These are phyloP conservation scores for Euphorbia schlechtendalii DNA, from an alignment of 441 rosid species.

Conservation along the genomic window DNA sequence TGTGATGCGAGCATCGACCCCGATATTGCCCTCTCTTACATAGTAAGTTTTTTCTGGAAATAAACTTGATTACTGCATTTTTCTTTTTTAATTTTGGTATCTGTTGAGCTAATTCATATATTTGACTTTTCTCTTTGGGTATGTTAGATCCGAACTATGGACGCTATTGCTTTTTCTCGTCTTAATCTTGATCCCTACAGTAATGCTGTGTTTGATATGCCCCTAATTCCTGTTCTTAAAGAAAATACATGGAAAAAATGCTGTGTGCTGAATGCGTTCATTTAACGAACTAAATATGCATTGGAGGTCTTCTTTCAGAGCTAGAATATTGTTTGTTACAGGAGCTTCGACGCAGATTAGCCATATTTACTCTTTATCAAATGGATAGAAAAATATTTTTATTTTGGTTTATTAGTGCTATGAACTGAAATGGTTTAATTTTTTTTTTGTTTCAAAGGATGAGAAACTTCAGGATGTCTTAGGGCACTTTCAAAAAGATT, in stretches of 20 bases:
- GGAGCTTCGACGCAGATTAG: constrained; percentile 6
- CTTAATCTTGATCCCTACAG: constrained; percentile 16
- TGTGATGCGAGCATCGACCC: constrained; percentile 51
- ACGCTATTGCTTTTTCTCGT: constrained; percentile 15
- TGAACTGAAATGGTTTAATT: constrained; percentile 8
- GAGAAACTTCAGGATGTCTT: constrained; percentile 58
- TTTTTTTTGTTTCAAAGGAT: constrained; percentile 39
- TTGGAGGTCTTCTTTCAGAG: neutral
- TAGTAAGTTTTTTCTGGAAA: constrained; percentile 39
- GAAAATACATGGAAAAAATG: neutral
- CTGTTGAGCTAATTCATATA: constrained; percentile 11
- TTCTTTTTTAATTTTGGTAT: neutral
- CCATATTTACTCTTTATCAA: constrained; percentile 3
- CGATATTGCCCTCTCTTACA: constrained; percentile 71
- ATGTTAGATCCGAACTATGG: constrained; percentile 23
- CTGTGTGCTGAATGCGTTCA: constrained; percentile 16
- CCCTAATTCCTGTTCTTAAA: neutral
- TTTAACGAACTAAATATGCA: constrained; percentile 3
- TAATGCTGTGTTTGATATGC: constrained; percentile 18
- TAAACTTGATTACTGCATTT: neutral
- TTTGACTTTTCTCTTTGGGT: constrained; percentile 19
- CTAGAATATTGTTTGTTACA: neutral
- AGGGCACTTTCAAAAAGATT: constrained; percentile 74
- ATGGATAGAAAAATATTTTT: neutral
- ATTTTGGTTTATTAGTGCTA: constrained; percentile 3